A percentile compares a stretch with the other conserved stretches of the same genome.
Conservation (phyloP, 805 yeast species). For the Metschnikowia arizonensis region DNA sequence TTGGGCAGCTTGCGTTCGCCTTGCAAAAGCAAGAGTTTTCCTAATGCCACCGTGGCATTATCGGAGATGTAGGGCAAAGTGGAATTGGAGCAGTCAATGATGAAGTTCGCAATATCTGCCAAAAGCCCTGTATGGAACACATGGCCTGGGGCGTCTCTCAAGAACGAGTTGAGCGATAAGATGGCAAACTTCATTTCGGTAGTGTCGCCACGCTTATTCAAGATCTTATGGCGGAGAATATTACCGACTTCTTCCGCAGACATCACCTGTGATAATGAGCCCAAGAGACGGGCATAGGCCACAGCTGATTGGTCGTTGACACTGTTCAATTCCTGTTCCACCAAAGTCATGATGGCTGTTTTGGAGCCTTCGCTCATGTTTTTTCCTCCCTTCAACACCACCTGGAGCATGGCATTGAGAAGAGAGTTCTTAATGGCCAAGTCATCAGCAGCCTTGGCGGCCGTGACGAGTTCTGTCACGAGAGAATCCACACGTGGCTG, state of each 20-base stretch:
- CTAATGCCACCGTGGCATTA: conserved; percentile 73
- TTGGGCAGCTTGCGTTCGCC: conserved; percentile 34
- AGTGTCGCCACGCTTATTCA: conserved; percentile 43
- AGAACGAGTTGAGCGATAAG: conserved; percentile 71
- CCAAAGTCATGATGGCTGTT: conserved; percentile 60
- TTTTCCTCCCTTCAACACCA: conserved; percentile 72
- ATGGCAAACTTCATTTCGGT: conserved; percentile 55
- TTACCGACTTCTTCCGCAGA: conserved; percentile 58
- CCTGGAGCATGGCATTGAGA: conserved; percentile 79
- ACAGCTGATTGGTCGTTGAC: conserved; percentile 59
- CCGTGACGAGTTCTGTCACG: conserved; percentile 74
- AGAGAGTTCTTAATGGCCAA: conserved; percentile 78
- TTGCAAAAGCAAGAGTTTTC: conserved; percentile 64
- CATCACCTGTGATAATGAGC: conserved; percentile 68
- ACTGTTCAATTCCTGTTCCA: conserved; percentile 60
- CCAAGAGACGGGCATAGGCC: conserved; percentile 75
- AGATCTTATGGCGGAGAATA: conserved; percentile 56
- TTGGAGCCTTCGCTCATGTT: conserved; percentile 75
- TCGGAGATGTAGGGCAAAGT: conserved; percentile 57
- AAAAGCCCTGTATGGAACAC: conserved; percentile 51
- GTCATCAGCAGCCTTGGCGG: conserved; percentile 63
- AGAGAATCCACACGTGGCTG: conserved; percentile 95
- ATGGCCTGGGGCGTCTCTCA: conserved; percentile 69
- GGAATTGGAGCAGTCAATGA: conserved; percentile 43
- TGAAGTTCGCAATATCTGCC: conserved; percentile 46